Base-by-base conservation (phyloP, 2,329 filamentous ascomycete species). In the Diaporthe sp. region DNA sequence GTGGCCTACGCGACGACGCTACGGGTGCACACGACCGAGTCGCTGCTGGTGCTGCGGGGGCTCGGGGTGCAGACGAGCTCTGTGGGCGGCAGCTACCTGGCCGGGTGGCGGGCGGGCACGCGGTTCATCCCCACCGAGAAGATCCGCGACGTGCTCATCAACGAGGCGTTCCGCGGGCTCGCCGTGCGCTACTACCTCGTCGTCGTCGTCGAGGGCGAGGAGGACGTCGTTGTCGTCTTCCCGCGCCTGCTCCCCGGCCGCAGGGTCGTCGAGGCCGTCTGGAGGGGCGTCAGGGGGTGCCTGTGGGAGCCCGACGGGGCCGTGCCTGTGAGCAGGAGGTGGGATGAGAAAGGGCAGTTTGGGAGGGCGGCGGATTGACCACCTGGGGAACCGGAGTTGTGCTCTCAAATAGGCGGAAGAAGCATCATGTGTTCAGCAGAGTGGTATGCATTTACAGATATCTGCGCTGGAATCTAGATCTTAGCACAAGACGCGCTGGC, bases 151-250 rank as follows among this genome's bases (percentile, higher is more conserved):
- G 93, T 99, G 73, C 91, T 98, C 71, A 94, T 99, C 68, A 95
- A 98, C 82, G 97, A 99, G 86, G 97, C 96, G 4, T 98, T 98
- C 84, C 91, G 91, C 74, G 96, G 96, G 0, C 97, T 98, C 80
- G 95, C 96, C 84, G 95, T 98, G 47, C 87, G 93, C 54, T 97
- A 96, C 81, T 98, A 98, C 81, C 86, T 99, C 12, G 91, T 95
- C 6, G 94, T 98, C 40, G 93, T 98, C 71, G 95, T 98, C 25
- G 94, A 97, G 78, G 95, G 92, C 2, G 96, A 98, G 84, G 90
- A 93, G 71, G 93, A 97, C 77, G 90, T 97, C 6, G 94, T 98
- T 0, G 96, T 99, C n/a, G 95, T 98, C 4, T 99, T 99, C 82
- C 96, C 96, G 3, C 89, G 89, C 73, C 84, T 98, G 77, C 82